phyloP scores from a whole-genome alignment of 805 yeast genomes.

The Candida morakotiae region DNA sequence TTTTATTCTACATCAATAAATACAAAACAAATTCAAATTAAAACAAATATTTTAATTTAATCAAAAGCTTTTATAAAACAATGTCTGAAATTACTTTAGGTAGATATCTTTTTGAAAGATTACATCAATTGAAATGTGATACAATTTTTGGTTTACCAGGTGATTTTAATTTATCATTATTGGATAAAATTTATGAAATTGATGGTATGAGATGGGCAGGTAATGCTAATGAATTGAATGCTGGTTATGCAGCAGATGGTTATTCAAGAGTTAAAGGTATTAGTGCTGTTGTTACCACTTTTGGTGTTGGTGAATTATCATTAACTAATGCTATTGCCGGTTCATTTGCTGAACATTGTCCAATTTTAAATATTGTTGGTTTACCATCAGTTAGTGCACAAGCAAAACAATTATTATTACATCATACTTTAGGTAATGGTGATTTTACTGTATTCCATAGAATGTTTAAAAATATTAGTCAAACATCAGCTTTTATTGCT shows the following conservation, averaged over 20 bases:
- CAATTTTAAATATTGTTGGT: slow-evolving; percentile 80
- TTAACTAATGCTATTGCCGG: slow-evolving; percentile 88
- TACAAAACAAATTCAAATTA: neutral
- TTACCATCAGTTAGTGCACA: slow-evolving; percentile 76
- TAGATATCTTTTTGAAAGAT: slow-evolving; percentile 72
- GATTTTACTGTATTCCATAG: slow-evolving; percentile 57
- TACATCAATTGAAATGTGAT: slow-evolving; percentile 65
- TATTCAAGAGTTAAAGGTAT: slow-evolving; percentile 78
- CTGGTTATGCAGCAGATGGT: slow-evolving; percentile 87
- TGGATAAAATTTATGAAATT: slow-evolving; percentile 72
- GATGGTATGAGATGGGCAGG: slow-evolving; percentile 85
- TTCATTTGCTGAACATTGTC: slow-evolving; percentile 85
- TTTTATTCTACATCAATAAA: neutral
- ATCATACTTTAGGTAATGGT: slow-evolving; percentile 42
- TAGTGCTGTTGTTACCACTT: slow-evolving; percentile 74
- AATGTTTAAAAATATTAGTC: slow-evolving; percentile 72
- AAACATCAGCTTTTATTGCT: slow-evolving; percentile 59
- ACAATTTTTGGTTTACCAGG: slow-evolving; percentile 82
- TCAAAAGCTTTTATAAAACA: neutral
- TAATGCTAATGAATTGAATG: slow-evolving; percentile 85
- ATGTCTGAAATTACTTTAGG: slow-evolving; percentile 60
- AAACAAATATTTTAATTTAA: too few relatives aligned
- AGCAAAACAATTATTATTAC: slow-evolving; percentile 40
- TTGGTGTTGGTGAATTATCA: slow-evolving; percentile 86
- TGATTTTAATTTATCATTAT: slow-evolving; percentile 69